Evolutionary conservation across 352 stramenopile species (phyloP).

Genomic region (Pythium vanterpoolii): DNA sequence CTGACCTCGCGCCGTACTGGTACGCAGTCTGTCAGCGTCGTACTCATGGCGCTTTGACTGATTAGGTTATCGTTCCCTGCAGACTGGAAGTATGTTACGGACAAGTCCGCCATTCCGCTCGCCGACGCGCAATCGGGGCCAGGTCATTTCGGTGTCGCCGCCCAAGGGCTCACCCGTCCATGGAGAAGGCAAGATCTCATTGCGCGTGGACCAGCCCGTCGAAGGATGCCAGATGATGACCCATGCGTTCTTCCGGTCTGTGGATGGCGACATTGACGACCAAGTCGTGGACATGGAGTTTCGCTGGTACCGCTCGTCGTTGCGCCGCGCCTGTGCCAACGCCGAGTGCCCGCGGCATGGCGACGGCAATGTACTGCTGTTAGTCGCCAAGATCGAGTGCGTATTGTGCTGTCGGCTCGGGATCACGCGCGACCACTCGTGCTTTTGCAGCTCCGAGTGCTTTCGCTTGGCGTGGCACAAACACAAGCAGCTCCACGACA

Average conservation of each 20-base stretch:
- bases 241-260: conserved; percentile 43
- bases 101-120: conserved; percentile 13
- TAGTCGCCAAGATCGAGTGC: conserved; percentile 46
- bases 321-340: conserved; percentile 36
- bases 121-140: conserved; percentile 20
- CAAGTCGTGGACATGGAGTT: conserved; percentile 41
- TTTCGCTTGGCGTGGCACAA: conserved; percentile 42
- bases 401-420: conserved; percentile 36
- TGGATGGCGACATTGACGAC: conserved; percentile 36
- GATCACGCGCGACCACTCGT: conserved; percentile 35
- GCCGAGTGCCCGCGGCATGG: conserved; percentile 34
- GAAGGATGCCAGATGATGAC: conserved; percentile 38
- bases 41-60: too few species aligned
- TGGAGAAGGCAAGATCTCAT: conserved; percentile 37
- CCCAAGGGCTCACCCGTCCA: conserved; percentile 36
- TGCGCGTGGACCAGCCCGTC: conserved; percentile 50
- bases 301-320: conserved; percentile 34
- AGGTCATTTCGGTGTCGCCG: conserved; percentile 25
- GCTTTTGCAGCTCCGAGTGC: conserved; percentile 40
- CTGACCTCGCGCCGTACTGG: too few species aligned
- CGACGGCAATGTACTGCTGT: conserved; percentile 39
- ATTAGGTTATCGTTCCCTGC: too few species aligned
- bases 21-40: too few species aligned
- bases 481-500: conserved; percentile 40
- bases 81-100: conserved; percentile 5